Conservation (phyloP, 495 filamentous ascomycete species). For the Stereocaulon alpinum region DNA sequence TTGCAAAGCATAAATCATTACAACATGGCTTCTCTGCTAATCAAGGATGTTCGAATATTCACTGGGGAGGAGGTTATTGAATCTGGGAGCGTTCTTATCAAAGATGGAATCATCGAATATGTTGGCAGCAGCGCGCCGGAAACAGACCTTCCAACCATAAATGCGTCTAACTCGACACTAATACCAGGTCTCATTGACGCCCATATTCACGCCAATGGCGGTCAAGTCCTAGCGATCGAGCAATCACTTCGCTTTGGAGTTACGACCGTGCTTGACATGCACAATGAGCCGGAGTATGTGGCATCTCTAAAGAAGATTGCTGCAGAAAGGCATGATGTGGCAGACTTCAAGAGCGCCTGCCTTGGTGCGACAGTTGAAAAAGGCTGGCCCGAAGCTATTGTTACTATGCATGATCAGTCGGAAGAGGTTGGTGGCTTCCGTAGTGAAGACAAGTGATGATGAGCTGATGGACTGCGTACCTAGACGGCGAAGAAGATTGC, state of each 20-base stretch:
- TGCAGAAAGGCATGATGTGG: neutral
- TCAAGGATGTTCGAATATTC: constrained; percentile 3
- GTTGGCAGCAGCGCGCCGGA: neutral
- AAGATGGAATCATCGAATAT: neutral
- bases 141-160: neutral
- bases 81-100: neutral
- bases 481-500: neutral
- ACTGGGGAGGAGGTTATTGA: constrained; percentile 2
- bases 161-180: neutral
- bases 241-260: constrained; percentile 6
- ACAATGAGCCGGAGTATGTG: constrained; percentile 1
- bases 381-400: constrained; percentile 2
- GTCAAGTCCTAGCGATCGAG: neutral
- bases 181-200: constrained; percentile 7
- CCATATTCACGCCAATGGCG: constrained; percentile 2
- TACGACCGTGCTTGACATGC: constrained; percentile 8
- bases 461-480: no score
- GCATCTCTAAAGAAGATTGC: neutral
- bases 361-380: constrained; percentile 1
- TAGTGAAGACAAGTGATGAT: no score
- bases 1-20: no score
- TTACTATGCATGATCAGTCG: constrained; percentile 4
- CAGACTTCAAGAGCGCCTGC: constrained; percentile 3
- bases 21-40: neutral
- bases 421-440: constrained; percentile 1